Evolutionary conservation across 1,284 basidiomycete species (phyloP), one percentile per base, ranked within the genome.

Genomic region (Fomitiporia mediterranea): DNA sequence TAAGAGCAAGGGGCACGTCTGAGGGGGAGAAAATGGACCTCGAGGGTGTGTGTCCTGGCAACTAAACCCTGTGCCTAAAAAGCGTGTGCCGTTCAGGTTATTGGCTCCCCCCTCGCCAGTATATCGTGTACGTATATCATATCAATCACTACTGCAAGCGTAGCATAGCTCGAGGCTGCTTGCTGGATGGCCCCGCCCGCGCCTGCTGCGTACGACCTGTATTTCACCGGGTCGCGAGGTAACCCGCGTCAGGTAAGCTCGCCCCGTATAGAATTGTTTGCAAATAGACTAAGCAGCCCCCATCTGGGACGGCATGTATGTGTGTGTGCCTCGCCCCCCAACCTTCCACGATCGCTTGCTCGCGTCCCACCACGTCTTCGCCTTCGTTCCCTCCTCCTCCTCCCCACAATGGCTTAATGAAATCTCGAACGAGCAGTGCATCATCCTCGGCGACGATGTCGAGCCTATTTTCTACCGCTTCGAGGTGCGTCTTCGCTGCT

Each of bases 391-490:
- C 43, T 25, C 13, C 4, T 4, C 46, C 19, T 6, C 23, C 2
- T 28, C 32, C 5, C 48, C 34, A 46, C 52, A 53, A 46, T 44
- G 52, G 40, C 23, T 53, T 44, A 53, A 53, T 51, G 39, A 56
- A 44, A 30, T 5, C 38, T 23, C 23, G 15, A 13, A 19, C 21
- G 4, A 21, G 21, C 47, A 58, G 56, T 85, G 81, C 67, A 76
- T 83, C 59, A 72, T 87, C 72, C 86, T 88, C 59, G 84, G 84
- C 38, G 78, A 82, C 64, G 80, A 83, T 67, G 73, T 71, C 34
- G 75, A 70, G 61, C 80, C 79, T 1, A 69, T 86, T 64, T 84
- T 80, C 70, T 81, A 81, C 65, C 79, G 77, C 62, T 86, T 89
- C 68, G 81, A 83, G 40, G 52, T 53, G 46, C 40, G 40, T 32